phyloP scores from a whole-genome alignment of 306 rosid species.

The Begonia fuchsioides region DNA sequence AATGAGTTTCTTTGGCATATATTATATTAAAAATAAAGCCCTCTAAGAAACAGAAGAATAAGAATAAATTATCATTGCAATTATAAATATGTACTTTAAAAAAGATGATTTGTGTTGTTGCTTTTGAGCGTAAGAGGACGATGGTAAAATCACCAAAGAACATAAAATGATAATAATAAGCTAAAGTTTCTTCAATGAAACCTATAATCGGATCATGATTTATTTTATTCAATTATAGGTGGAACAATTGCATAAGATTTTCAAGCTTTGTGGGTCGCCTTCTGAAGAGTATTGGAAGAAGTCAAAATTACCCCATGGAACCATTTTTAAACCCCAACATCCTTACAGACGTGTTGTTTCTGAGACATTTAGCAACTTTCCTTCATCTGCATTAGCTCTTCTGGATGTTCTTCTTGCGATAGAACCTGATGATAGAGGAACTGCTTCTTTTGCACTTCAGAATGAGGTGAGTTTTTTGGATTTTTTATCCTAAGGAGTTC shows the following conservation, averaged over 20 bases:
- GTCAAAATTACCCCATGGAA: conserved; percentile 66
- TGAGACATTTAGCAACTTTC: conserved; percentile 54
- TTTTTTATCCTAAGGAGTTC: neutral
- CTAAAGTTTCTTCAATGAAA: no score
- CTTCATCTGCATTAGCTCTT: conserved; percentile 41
- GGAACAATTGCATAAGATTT: conserved; percentile 91
- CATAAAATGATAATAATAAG: no score
- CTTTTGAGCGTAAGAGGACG: no score
- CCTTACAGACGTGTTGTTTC: conserved; percentile 58
- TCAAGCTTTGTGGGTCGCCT: conserved; percentile 88
- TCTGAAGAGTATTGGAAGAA: conserved; percentile 80
- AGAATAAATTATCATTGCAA: no score
- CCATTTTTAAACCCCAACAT: conserved; percentile 71
- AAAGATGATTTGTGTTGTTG: no score
- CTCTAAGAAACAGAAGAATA: no score
- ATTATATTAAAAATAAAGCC: neutral
- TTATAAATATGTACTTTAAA: no score
- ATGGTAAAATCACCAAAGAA: no score
- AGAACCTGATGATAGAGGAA: conserved; percentile 60
- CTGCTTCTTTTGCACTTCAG: conserved; percentile 65
- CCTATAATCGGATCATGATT: no score
- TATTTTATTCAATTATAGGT: conserved; percentile 25
- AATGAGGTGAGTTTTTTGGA: conserved; percentile 35
- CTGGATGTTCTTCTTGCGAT: conserved; percentile 63
- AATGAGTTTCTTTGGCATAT: conserved; percentile 9